phyloP scores from a whole-genome alignment of 441 rosid genomes.

The Brassica hybrid region DNA sequence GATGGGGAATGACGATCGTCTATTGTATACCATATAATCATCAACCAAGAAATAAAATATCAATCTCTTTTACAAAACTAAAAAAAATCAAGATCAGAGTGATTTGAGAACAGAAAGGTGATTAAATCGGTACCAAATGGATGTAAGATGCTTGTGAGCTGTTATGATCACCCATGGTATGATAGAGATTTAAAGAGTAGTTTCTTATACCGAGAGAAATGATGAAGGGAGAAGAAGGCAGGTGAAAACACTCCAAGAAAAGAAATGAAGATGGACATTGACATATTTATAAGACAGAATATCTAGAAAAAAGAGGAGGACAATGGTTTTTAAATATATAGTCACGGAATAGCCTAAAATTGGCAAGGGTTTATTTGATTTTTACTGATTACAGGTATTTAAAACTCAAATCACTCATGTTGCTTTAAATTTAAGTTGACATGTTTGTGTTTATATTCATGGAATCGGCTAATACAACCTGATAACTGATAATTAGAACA shows the following conservation, averaged over 20 bases:
- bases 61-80: too few species aligned
- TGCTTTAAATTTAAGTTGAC: constrained; percentile 3
- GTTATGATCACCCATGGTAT: constrained; percentile 49
- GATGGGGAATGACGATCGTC: neutral
- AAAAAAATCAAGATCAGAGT: neutral
- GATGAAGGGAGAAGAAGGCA: constrained; percentile 30
- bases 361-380: neutral
- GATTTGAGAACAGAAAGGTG: neutral
- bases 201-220: constrained; percentile 7
- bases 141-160: constrained; percentile 76
- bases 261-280: constrained; percentile 14
- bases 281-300: constrained; percentile 24
- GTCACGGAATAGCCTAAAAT: constrained; percentile 22
- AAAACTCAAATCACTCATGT: constrained; percentile 4
- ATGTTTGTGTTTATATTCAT: neutral
- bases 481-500: too few species aligned
- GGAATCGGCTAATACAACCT: neutral
- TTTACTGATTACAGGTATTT: neutral
- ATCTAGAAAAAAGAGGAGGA: constrained; percentile 10
- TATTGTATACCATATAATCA: constrained; percentile 3
- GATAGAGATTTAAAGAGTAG: neutral
- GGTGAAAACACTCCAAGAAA: constrained; percentile 19
- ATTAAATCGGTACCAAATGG: constrained; percentile 56
- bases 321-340: constrained; percentile 1
- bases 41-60: neutral